A percentile compares a stretch with the other conserved stretches of the same genome.
Conservation (phyloP, 768 basidiomycete species). For the Calocybe cyanea region DNA sequence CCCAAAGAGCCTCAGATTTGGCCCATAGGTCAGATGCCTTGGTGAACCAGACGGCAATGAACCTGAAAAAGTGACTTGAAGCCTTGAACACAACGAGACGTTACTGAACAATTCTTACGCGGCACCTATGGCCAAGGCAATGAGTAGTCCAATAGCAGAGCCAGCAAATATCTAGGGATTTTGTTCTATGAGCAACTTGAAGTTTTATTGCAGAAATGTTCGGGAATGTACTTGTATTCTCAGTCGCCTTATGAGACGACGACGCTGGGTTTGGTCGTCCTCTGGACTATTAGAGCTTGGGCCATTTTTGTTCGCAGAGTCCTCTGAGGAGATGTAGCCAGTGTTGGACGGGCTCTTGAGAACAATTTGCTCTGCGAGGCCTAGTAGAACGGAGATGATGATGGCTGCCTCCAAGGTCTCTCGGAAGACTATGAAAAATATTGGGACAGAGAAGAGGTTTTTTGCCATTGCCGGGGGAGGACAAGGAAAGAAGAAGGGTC, state of each 20-base stretch:
- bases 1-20: slow-evolving; percentile 87
- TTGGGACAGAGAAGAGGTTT: slow-evolving; percentile 82
- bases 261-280: slow-evolving; percentile 27
- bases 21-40: slow-evolving; percentile 81
- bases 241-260: slow-evolving; percentile 60
- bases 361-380: slow-evolving; percentile 86
- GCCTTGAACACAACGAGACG: neutral
- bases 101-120: slow-evolving; percentile 39
- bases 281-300: slow-evolving; percentile 21
- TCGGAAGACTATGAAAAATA: slow-evolving; percentile 96
- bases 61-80: slow-evolving; percentile 29
- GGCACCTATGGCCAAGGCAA: slow-evolving; percentile 82
- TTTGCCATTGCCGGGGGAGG: slow-evolving; percentile 48
- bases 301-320: slow-evolving; percentile 23
- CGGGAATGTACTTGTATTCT: slow-evolving; percentile 50
- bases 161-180: slow-evolving; percentile 68
- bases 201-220: neutral
- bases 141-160: slow-evolving; percentile 64
- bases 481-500: slow-evolving; percentile 11
- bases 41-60: slow-evolving; percentile 95
- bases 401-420: slow-evolving; percentile 92
- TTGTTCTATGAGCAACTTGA: neutral
- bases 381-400: slow-evolving; percentile 88
- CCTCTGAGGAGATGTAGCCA: slow-evolving; percentile 11
- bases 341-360: slow-evolving; percentile 28